Evolutionary conservation across 345 rosid species (phyloP).

Genomic region (Hypericum androsaemum): DNA sequence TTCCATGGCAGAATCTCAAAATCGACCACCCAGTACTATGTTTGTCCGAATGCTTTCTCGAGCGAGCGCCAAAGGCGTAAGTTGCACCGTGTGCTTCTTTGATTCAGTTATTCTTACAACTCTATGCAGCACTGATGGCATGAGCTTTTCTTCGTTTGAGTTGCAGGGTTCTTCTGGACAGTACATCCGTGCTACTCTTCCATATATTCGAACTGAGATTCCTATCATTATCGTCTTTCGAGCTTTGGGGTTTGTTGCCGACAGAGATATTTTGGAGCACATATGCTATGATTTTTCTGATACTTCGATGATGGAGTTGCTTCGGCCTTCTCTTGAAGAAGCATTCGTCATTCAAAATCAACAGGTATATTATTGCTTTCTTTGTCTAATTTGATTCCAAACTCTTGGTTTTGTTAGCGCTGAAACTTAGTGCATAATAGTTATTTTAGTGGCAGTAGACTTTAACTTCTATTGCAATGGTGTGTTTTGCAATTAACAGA

Average conservation of each 20-base stretch:
- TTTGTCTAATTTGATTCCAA: background rate
- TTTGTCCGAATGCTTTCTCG: constrained; percentile 98
- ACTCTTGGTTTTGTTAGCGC: background rate
- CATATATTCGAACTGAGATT: constrained; percentile 91
- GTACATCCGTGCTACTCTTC: constrained; percentile 89
- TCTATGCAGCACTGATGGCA: background rate
- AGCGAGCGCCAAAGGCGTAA: constrained; percentile 96
- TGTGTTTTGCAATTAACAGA: no score
- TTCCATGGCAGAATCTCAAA: constrained; percentile 95
- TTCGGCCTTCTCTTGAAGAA: constrained; percentile 93
- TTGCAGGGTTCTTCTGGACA: constrained; percentile 95
- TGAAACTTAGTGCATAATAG: background rate
- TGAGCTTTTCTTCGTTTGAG: background rate
- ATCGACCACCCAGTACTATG: constrained; percentile 95
- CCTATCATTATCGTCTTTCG: constrained; percentile 96
- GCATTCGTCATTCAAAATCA: constrained; percentile 97
- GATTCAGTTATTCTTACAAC: background rate
- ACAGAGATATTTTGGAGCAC: constrained; percentile 88
- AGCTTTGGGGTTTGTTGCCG: constrained; percentile 95
- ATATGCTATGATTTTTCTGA: constrained; percentile 84
- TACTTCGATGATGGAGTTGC: constrained; percentile 96
- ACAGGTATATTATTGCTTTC: constrained; percentile 37
- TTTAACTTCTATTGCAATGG: no score
- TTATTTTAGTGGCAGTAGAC: no score
- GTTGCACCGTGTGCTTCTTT: background rate